Evolutionary conservation across 768 basidiomycete species (phyloP).

Genomic region (Boletus vermiculosoides): DNA sequence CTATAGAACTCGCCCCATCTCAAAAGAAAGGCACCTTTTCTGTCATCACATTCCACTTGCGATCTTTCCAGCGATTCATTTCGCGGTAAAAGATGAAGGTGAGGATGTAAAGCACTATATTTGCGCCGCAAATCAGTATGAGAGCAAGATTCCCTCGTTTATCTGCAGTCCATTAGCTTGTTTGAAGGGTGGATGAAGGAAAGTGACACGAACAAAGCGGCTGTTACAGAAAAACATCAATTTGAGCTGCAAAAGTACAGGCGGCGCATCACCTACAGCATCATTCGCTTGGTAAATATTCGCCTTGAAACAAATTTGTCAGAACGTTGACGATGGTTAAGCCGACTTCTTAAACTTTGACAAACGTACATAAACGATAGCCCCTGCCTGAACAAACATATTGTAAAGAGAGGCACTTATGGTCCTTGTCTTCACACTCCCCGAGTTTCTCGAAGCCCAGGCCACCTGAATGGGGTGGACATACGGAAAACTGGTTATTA

Average conservation of each 20-base stretch:
- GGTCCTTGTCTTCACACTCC: conserved; percentile 55
- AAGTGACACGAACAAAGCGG: background rate
- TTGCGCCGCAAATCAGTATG: conserved; percentile 53
- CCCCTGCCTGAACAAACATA: too few relatives aligned
- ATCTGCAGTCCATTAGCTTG: conserved; percentile 35
- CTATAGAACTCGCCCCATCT: background rate
- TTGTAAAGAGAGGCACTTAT: conserved; percentile 10
- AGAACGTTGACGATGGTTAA: conserved; percentile 3
- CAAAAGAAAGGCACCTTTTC: conserved; percentile 35
- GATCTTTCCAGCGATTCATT: conserved; percentile 48
- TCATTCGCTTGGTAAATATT: conserved; percentile 58
- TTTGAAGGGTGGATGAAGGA: background rate
- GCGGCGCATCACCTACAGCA: conserved; percentile 30
- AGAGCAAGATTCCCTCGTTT: conserved; percentile 58
- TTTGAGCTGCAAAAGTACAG: background rate
- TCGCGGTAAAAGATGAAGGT: conserved; percentile 48
- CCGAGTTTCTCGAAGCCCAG: conserved; percentile 60
- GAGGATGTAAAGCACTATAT: conserved; percentile 41
- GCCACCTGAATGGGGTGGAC: conserved; percentile 45
- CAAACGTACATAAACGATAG: too few relatives aligned
- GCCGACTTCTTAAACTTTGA: too few relatives aligned
- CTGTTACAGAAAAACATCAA: background rate
- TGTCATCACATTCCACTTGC: conserved; percentile 51
- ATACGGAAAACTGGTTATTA: conserved; percentile 55
- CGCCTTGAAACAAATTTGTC: conserved; percentile 29